Evolutionary conservation across 169 alveolate species (phyloP).

Genomic region (Eimeria falciformis): DNA sequence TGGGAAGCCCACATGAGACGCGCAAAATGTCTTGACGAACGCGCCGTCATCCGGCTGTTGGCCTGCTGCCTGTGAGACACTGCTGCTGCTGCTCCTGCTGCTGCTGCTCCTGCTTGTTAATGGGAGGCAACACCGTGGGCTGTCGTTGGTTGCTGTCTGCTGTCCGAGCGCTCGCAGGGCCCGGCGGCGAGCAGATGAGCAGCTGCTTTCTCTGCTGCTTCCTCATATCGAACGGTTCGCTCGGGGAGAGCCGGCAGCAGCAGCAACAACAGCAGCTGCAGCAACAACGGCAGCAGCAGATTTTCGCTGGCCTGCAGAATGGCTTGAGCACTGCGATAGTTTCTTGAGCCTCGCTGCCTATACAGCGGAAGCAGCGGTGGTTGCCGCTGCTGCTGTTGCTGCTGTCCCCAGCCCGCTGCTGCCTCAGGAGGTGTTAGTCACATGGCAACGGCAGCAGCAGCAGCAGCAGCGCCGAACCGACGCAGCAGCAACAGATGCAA

Average conservation of each 20-base stretch:
- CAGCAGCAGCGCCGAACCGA: conserved; percentile 59
- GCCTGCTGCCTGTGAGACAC: conserved; percentile 53
- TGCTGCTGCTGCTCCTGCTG: neutral
- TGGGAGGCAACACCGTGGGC: neutral
- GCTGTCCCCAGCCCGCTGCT: conserved; percentile 73
- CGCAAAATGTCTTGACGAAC: neutral
- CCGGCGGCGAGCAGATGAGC: conserved; percentile 60
- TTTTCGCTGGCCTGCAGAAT: conserved; percentile 21
- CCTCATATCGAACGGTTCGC: conserved; percentile 54
- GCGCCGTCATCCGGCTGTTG: conserved; percentile 39
- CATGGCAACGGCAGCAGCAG: conserved; percentile 24
- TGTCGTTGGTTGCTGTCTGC: neutral
- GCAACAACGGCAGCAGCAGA: conserved; percentile 57
- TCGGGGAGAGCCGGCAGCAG: conserved; percentile 44
- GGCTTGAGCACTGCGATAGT: conserved; percentile 42
- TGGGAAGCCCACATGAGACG: neutral
- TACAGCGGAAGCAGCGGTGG: conserved; percentile 57
- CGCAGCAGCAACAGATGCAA: neutral
- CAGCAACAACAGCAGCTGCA: conserved; percentile 41
- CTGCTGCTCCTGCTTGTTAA: neutral
- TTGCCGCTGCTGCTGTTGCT: conserved; percentile 69
- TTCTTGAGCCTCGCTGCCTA: conserved; percentile 39
- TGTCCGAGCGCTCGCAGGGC: conserved; percentile 9
- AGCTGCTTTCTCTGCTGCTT: conserved; percentile 47
- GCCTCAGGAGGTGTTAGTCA: conserved; percentile 54